Evolutionary conservation across 2,329 filamentous ascomycete genomes (phyloP).

Genomic region (Ascochyta koolunga): DNA sequence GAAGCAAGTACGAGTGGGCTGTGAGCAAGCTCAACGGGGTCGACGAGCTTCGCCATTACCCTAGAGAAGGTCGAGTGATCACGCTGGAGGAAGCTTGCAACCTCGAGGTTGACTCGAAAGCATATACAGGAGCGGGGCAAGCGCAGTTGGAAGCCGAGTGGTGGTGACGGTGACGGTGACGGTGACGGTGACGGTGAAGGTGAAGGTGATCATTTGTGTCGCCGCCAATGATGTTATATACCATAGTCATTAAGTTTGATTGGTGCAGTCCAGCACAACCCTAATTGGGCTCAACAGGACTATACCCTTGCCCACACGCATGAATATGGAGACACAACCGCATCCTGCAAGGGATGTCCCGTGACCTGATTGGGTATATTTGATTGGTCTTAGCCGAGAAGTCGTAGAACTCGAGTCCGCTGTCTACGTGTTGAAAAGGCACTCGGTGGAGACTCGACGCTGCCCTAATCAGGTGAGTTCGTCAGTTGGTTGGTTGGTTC

Average conservation of each 20-base stretch:
- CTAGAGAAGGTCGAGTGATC: not conserved
- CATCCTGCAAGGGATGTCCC: not conserved
- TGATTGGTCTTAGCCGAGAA: not conserved
- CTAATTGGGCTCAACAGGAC: not conserved
- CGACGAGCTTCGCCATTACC: conserved; percentile 13
- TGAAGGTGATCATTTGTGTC: not conserved
- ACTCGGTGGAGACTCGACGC: not conserved
- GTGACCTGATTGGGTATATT: not conserved
- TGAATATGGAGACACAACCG: not conserved
- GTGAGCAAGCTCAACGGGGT: conserved; percentile 20
- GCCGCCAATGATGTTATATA: not conserved
- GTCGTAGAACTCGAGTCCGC: not conserved
- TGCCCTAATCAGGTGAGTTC: not conserved
- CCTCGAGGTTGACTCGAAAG: not conserved
- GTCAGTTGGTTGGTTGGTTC: no score
- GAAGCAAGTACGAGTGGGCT: conserved; percentile 27
- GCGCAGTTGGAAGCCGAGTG: not conserved
- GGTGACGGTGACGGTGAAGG: no score
- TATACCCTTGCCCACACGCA: not conserved
- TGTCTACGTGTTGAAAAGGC: not conserved
- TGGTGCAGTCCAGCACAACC: not conserved
- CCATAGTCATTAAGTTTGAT: not conserved
- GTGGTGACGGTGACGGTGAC: not conserved
- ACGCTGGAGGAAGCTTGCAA: no score
- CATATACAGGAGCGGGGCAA: no score